phyloP scores from a whole-genome alignment of 805 yeast species.

The Candida pseudoglaebosa region DNA sequence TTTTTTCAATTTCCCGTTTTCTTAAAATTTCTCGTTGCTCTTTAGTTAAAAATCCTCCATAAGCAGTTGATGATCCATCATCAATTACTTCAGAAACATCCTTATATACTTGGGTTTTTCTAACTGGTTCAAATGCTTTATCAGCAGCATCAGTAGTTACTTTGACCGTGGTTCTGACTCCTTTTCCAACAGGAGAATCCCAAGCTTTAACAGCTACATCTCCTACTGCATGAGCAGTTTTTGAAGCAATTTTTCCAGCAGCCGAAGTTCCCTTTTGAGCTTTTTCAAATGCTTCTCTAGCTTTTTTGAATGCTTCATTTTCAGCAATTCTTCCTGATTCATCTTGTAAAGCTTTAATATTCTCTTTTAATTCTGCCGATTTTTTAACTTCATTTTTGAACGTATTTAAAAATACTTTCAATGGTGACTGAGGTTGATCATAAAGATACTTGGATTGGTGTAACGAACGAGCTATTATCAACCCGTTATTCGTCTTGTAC shows the following conservation, averaged over 20 bases:
- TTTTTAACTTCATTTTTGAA: slow-evolving; percentile 90
- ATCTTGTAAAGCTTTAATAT: slow-evolving; percentile 90
- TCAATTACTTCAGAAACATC: slow-evolving; percentile 85
- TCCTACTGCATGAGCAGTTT: slow-evolving; percentile 93
- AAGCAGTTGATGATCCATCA: slow-evolving; percentile 83
- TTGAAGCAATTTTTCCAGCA: slow-evolving; percentile 67
- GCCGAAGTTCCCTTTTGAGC: slow-evolving; percentile 74
- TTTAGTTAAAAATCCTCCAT: slow-evolving; percentile 88
- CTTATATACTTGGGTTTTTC: slow-evolving; percentile 84
- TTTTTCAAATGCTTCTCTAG: slow-evolving; percentile 84
- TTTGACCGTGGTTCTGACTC: slow-evolving; percentile 81
- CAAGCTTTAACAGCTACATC: slow-evolving; percentile 87
- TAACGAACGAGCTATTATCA: slow-evolving; percentile 12
- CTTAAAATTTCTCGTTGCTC: slow-evolving; percentile 77
- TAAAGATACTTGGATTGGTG: slow-evolving; percentile 16
- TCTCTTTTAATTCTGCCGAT: slow-evolving; percentile 82
- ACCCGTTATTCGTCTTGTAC: background rate
- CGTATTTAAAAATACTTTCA: slow-evolving; percentile 90
- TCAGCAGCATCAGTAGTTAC: slow-evolving; percentile 83
- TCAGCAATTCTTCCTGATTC: slow-evolving; percentile 94
- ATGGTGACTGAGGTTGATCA: slow-evolving; percentile 59
- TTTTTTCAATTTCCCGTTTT: slow-evolving; percentile 44
- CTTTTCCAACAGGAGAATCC: slow-evolving; percentile 91
- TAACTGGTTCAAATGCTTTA: slow-evolving; percentile 87
- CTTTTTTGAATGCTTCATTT: slow-evolving; percentile 87